A percentile compares a stretch with the other conserved stretches of the same genome.
These are phyloP conservation scores for Candida endomychidarum DNA, from an alignment of 805 yeast species.

Conservation along the genomic window DNA sequence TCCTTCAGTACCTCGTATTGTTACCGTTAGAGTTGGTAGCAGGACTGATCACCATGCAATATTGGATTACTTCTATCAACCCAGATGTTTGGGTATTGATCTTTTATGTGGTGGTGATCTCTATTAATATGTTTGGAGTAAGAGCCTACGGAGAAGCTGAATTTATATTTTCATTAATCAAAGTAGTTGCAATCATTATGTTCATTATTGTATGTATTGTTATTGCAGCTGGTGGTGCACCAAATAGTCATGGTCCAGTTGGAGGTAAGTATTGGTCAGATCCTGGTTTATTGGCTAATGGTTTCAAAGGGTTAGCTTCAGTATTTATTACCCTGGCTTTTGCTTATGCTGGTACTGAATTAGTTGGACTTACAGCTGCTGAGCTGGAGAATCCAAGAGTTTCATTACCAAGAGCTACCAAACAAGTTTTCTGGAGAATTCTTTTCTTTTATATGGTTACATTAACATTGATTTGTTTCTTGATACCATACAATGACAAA, in stretches of 20 bases:
- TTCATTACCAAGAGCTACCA: conserved; percentile 69
- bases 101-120: conserved; percentile 46
- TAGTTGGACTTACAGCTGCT: conserved; percentile 48
- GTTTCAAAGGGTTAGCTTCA: conserved; percentile 41
- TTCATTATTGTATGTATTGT: conserved; percentile 52
- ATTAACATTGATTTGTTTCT: conserved; percentile 54
- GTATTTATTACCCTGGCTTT: conserved; percentile 52
- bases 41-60: conserved; percentile 54
- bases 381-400: conserved; percentile 69
- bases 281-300: conserved; percentile 56
- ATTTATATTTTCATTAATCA: conserved; percentile 63
- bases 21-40: conserved; percentile 68
- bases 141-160: conserved; percentile 62
- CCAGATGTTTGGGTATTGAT: conserved; percentile 64
- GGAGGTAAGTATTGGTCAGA: conserved; percentile 53
- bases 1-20: conserved; percentile 55
- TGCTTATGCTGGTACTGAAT: conserved; percentile 57
- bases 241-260: conserved; percentile 45
- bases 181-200: conserved; percentile 58
- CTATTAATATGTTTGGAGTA: conserved; percentile 54
- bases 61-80: conserved; percentile 51
- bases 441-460: conserved; percentile 65
- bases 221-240: conserved; percentile 48
- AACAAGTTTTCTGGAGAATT: conserved; percentile 84
- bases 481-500: conserved; percentile 65